phyloP scores from a whole-genome alignment of 2,329 filamentous ascomycete genomes.

The Parastagonospora avenae region DNA sequence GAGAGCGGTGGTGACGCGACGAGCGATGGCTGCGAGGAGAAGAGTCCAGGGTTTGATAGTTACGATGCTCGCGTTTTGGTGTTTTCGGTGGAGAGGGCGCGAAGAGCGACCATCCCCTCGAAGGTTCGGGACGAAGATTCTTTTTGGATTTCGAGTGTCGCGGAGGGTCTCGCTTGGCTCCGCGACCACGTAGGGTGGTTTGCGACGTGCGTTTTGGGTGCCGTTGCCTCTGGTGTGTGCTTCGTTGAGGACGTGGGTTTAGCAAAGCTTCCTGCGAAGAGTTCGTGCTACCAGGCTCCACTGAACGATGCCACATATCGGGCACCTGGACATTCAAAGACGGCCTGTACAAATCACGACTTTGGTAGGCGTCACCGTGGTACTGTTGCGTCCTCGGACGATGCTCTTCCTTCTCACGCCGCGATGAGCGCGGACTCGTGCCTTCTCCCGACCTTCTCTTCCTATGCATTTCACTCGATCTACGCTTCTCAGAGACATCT shows the following conservation, averaged over 20 bases:
- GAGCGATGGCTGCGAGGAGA: conserved; percentile 38
- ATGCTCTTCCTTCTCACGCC: conserved; percentile 26
- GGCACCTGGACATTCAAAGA: conserved; percentile 33
- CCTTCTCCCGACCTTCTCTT: conserved; percentile 33
- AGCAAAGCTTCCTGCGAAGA: conserved; percentile 44
- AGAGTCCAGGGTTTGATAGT: conserved; percentile 35
- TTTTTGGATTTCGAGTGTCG: conserved; percentile 38
- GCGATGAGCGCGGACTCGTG: conserved; percentile 28
- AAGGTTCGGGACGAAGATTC: conserved; percentile 27
- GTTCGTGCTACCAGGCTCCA: conserved; percentile 27
- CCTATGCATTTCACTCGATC: conserved; percentile 29
- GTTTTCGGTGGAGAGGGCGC: conserved; percentile 39
- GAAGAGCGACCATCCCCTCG: conserved; percentile 38
- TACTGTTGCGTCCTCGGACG: conserved; percentile 25
- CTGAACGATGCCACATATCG: conserved; percentile 35
- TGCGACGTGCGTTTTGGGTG: conserved; percentile 43
- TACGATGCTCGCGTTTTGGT: conserved; percentile 24
- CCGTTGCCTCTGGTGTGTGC: conserved; percentile 36
- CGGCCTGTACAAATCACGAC: conserved; percentile 25
- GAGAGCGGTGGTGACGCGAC: conserved; percentile 27
- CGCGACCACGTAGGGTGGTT: conserved; percentile 41
- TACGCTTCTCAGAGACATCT: conserved; percentile 39
- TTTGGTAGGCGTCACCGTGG: conserved; percentile 19
- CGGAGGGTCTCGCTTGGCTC: conserved; percentile 45
- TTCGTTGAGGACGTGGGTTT: conserved; percentile 44